phyloP scores from a whole-genome alignment of 2,329 filamentous ascomycete genomes.

The Xylariaceae sp. region DNA sequence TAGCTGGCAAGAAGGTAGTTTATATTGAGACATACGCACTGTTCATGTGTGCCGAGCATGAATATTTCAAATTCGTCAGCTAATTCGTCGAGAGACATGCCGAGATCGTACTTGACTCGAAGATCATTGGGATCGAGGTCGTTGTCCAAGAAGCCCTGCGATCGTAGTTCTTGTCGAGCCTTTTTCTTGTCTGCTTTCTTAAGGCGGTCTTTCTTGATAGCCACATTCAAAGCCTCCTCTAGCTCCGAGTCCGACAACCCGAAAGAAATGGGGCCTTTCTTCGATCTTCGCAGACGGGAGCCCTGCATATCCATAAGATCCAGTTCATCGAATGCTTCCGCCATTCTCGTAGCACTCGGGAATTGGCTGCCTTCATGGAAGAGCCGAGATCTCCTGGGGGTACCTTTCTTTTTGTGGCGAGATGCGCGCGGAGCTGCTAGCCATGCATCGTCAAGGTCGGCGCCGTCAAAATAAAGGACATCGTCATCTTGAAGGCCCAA shows the following conservation, averaged over 20 bases:
- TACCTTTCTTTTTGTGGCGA: constrained; percentile 28
- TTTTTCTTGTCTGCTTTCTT: constrained; percentile 67
- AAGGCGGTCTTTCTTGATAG: constrained; percentile 62
- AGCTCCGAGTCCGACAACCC: constrained; percentile 63
- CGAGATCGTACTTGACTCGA: constrained; percentile 64
- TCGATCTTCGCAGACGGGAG: constrained; percentile 57
- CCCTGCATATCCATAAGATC: constrained; percentile 81
- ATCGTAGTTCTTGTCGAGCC: constrained; percentile 62
- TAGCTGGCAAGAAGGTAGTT: constrained; percentile 6
- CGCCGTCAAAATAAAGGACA: constrained; percentile 50
- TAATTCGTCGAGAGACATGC: constrained; percentile 66
- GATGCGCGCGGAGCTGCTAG: constrained; percentile 21
- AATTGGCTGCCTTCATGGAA: constrained; percentile 31
- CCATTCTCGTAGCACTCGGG: constrained; percentile 38
- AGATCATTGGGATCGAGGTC: constrained; percentile 52
- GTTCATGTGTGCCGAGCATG: constrained; percentile 55
- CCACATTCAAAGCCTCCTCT: constrained; percentile 50
- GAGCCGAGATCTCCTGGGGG: constrained; percentile 23
- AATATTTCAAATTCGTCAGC: constrained; percentile 68
- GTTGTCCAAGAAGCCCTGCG: constrained; percentile 60
- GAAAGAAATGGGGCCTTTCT: constrained; percentile 56
- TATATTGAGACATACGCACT: constrained; percentile 41
- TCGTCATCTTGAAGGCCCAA: constrained; percentile 57
- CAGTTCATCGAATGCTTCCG: constrained; percentile 59
- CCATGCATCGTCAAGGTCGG: constrained; percentile 35